Evolutionary conservation across 805 yeast species (phyloP), one percentile per base, ranked within the genome.

Genomic region (Teunomyces gatunensis): DNA sequence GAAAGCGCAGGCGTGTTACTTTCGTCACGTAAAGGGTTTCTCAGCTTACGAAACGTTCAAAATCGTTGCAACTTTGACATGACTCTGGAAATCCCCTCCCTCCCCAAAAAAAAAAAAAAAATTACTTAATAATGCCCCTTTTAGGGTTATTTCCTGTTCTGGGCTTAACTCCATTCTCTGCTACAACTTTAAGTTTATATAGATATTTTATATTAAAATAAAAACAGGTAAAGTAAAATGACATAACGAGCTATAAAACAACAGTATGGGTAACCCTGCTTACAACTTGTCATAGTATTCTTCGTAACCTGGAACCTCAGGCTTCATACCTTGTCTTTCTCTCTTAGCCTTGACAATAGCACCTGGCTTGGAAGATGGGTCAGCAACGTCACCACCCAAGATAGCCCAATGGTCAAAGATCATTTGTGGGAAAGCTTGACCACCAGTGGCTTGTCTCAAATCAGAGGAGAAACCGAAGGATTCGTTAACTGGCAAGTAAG

Each of bases 351-450:
- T 62, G 65, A 77, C 84, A 67, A 80, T 74, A 52, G 73, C 72
- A 79, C 84, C 85, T 57, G 84, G 81, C 73, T 80, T 80, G 55
- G 83, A 59, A 67, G 85, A 61, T 72, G 91, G 85, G 79, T 92
- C 98, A 62, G 87, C 78, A 73, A 96, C 96, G 78, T 90, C 94
- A 77, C 97, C 96, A 63, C 72, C 69, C 82, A 94, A 80, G 67
- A 89, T 77, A 61, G 89, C 80, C 98, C 98, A 92, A 78, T 92
- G 99, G 78, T 94, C 98, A 79, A 92, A 94, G 77, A 94, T 95
- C 96, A 94, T 84, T 83, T 92, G 98, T 80, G 99, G 99, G 99
- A 92, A 92, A 77, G 99, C 99, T 85, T 92, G 99, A 79, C 99
- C 99, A 88, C 97, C 97, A 71, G 99, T 92, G 73, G 98, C 97